Conservation (phyloP, 2,329 filamentous ascomycete species). For the Trichoderma guizhouense region DNA sequence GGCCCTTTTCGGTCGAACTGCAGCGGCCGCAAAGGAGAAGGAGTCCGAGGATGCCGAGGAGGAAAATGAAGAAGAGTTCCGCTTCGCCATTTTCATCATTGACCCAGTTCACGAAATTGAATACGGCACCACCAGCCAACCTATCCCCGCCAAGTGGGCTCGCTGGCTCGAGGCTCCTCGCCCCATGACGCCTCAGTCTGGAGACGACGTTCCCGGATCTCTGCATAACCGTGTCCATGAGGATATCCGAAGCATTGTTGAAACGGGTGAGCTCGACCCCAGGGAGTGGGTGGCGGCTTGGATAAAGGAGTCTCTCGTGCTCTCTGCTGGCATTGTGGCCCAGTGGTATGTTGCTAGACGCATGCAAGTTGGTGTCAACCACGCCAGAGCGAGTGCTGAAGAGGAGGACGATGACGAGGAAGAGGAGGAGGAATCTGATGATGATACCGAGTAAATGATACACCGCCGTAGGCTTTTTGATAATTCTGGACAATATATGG, state of each 20-base stretch:
- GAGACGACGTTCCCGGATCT: slow-evolving; percentile 42
- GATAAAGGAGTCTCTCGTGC: slow-evolving; percentile 80
- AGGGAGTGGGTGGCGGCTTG: slow-evolving; percentile 97
- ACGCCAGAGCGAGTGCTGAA: slow-evolving; percentile 43
- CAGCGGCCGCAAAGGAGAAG: slow-evolving; percentile 53
- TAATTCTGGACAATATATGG: neutral
- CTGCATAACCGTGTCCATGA: slow-evolving; percentile 57
- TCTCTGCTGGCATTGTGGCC: slow-evolving; percentile 80
- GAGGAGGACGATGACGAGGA: slow-evolving; percentile 3
- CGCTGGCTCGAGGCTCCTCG: slow-evolving; percentile 81
- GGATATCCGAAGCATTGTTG: slow-evolving; percentile 83
- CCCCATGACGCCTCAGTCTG: slow-evolving; percentile 52
- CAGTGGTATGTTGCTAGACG: slow-evolving; percentile 91
- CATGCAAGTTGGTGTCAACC: slow-evolving; percentile 91
- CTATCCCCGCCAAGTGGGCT: slow-evolving; percentile 80
- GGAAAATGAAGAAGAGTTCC: slow-evolving; percentile 55
- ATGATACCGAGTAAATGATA: slow-evolving; percentile 12
- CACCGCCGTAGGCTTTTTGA: neutral
- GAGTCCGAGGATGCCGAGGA: slow-evolving; percentile 49
- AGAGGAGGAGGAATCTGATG: neutral
- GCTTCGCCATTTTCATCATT: slow-evolving; percentile 74
- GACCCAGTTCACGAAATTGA: slow-evolving; percentile 91
- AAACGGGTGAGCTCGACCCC: slow-evolving; percentile 74
- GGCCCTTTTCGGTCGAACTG: slow-evolving; percentile 63
- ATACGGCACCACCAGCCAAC: slow-evolving; percentile 79